Evolutionary conservation across 2,329 filamentous ascomycete species (phyloP).

Genomic region (Penicillium sp.): DNA sequence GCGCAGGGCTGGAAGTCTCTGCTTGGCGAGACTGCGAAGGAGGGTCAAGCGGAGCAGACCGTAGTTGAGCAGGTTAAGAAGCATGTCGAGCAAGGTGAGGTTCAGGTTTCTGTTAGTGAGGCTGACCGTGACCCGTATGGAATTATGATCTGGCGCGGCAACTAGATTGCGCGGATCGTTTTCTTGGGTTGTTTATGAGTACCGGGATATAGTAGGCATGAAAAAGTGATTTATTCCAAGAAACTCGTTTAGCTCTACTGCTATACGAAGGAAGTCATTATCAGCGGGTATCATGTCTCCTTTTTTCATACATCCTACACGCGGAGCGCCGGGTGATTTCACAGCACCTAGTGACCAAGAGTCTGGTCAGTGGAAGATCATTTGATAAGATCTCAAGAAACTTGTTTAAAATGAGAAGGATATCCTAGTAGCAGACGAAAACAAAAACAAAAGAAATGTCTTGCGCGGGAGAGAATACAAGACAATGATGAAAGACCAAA

Average conservation of each 20-base stretch:
- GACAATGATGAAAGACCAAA: constrained; percentile 2
- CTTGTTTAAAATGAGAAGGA: constrained; percentile 27
- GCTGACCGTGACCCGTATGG: constrained; percentile 86
- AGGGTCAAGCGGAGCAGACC: constrained; percentile 21
- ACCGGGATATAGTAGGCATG: neutral
- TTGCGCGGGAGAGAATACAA: constrained; percentile 3
- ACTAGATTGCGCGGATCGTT: neutral
- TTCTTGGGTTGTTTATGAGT: neutral
- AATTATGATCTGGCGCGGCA: constrained; percentile 55
- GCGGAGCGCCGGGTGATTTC: too few species aligned
- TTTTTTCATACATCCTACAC: too few species aligned
- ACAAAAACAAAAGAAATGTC: constrained; percentile 19
- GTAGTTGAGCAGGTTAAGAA: constrained; percentile 34
- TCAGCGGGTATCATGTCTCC: too few species aligned
- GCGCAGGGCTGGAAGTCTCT: constrained; percentile 55
- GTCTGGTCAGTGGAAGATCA: neutral
- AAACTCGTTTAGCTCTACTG: too few species aligned
- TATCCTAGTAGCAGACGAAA: constrained; percentile 24
- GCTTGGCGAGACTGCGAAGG: constrained; percentile 43
- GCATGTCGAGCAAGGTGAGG: constrained; percentile 51
- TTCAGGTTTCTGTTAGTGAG: constrained; percentile 73
- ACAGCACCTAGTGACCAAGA: too few species aligned
- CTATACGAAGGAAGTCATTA: neutral
- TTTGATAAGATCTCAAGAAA: constrained; percentile 13
- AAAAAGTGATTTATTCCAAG: neutral